Percentiles rank a stretch among this genome's conserved stretches.
Evolutionary conservation across 108 stramenopile species (phyloP).

Genomic region (Cyclostephanos tholiformis): DNA sequence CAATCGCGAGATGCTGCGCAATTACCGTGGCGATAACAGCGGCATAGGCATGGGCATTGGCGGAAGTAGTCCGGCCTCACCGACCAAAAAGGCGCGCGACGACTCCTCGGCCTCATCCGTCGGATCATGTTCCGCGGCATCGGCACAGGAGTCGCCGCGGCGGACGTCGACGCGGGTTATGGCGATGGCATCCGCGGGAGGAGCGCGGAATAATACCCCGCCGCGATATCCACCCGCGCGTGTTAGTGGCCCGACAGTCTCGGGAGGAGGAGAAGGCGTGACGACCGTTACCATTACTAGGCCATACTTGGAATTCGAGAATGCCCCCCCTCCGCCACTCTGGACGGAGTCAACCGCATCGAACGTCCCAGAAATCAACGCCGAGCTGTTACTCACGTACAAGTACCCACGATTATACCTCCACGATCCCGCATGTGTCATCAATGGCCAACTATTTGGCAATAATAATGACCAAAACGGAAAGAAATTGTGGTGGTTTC

Average conservation of each 20-base stretch:
- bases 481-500: constrained; percentile 25
- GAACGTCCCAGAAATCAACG: constrained; percentile 8
- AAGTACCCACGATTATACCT: constrained; percentile 30
- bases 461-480: neutral
- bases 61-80: neutral
- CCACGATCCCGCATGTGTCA: constrained; percentile 19
- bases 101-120: neutral
- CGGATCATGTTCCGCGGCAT: neutral
- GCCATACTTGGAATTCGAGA: constrained; percentile 6
- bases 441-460: neutral
- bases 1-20: neutral
- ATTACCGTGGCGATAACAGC: neutral
- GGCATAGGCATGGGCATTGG: too few relatives aligned
- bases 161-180: too few relatives aligned
- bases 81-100: neutral
- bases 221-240: neutral
- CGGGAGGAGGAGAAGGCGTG: neutral
- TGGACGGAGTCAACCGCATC: constrained; percentile 8
- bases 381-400: constrained; percentile 31
- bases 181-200: too few relatives aligned
- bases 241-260: neutral
- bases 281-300: neutral
- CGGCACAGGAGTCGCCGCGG: too few relatives aligned
- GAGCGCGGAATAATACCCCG: too few relatives aligned
- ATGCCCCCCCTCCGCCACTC: constrained; percentile 13